These are phyloP conservation scores for Paramecium caudatum DNA, from an alignment of 73 alveolate genomes.

Conservation along the genomic window DNA sequence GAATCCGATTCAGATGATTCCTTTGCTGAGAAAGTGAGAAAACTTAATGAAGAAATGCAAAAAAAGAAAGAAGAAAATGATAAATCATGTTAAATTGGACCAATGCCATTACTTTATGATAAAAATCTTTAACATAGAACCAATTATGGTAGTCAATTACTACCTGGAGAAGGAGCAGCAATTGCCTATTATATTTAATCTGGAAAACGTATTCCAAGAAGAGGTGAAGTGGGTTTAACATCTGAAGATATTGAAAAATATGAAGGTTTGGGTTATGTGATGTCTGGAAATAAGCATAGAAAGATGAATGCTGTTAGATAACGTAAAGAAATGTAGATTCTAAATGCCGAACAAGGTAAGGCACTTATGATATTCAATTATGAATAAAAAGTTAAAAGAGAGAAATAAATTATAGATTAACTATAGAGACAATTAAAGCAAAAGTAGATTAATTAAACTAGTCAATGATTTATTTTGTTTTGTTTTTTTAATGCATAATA, in stretches of 20 bases:
- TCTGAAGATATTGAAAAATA: conserved; percentile 83
- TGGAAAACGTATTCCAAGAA: conserved; percentile 87
- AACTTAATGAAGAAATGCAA: conserved; percentile 61
- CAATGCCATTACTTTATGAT: conserved; percentile 41
- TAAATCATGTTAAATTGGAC: conserved; percentile 67
- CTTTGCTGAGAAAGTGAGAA: conserved; percentile 73
- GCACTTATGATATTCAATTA: conserved; percentile 66
- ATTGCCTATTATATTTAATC: conserved; percentile 79
- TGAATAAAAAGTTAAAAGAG: conserved; percentile 65
- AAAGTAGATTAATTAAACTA: conserved; percentile 17
- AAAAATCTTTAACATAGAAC: conserved; percentile 49
- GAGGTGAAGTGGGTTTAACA: conserved; percentile 90
- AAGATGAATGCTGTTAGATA: conserved; percentile 81
- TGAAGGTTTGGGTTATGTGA: conserved; percentile 84
- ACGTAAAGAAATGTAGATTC: conserved; percentile 72
- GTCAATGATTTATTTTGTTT: neutral
- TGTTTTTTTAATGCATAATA: conserved; percentile 9
- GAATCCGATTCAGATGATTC: conserved; percentile 76
- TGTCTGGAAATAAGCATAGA: conserved; percentile 79
- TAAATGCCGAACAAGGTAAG: conserved; percentile 62
- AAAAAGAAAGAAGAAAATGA: conserved; percentile 71
- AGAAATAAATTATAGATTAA: conserved; percentile 52
- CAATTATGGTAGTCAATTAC: conserved; percentile 69
- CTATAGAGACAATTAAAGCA: conserved; percentile 31
- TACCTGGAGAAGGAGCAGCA: conserved; percentile 89